Conservation (phyloP, 352 stramenopile species). For the Aphanomyces cochlioides region DNA sequence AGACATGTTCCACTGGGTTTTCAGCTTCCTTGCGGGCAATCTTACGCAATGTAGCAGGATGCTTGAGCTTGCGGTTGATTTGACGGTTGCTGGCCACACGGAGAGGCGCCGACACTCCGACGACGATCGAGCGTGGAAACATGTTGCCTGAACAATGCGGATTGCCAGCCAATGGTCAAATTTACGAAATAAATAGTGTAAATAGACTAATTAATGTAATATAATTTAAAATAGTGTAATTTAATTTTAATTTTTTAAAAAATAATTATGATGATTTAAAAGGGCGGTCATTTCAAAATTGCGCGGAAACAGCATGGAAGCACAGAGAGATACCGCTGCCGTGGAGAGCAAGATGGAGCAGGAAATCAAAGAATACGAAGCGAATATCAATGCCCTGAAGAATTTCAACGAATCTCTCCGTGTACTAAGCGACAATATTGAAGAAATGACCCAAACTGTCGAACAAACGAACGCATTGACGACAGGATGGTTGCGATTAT, state of each 20-base stretch:
- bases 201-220: background rate
- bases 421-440: constrained; percentile 26
- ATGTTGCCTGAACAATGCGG: constrained; percentile 34
- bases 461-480: constrained; percentile 28
- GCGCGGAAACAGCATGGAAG: too few relatives aligned
- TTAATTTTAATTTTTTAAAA: background rate
- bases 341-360: background rate
- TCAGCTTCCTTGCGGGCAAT: constrained; percentile 47
- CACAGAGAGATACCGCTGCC: background rate
- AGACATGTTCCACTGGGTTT: constrained; percentile 44
- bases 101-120: constrained; percentile 46
- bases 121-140: constrained; percentile 60
- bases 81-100: constrained; percentile 81
- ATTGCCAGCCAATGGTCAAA: background rate
- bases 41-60: constrained; percentile 64
- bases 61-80: constrained; percentile 76
- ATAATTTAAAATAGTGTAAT: background rate
- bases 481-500: constrained; percentile 19
- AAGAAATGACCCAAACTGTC: constrained; percentile 28
- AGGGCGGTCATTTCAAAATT: background rate
- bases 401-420: constrained; percentile 24
- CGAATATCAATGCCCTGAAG: constrained; percentile 20
- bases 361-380: constrained; percentile 27
- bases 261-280: background rate
- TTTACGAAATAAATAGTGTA: constrained; percentile 5